These are phyloP conservation scores for Kodamaea derodonti DNA, from an alignment of 1,139 yeast genomes.

Conservation along the genomic window DNA sequence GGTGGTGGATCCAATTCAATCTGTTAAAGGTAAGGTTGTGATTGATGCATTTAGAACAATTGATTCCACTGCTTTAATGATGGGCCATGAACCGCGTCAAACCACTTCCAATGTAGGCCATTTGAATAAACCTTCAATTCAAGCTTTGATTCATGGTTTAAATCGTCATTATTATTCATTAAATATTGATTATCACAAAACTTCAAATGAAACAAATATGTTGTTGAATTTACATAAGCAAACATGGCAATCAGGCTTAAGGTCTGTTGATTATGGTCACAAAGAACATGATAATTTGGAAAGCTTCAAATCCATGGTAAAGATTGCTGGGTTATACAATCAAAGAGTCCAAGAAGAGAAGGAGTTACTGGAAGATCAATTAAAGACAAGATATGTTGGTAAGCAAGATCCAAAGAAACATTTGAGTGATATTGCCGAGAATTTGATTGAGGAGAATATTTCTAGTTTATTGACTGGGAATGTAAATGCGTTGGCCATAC, in stretches of 20 bases:
- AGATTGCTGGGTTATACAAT: constrained; percentile 86
- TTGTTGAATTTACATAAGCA: constrained; percentile 89
- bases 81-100: constrained; percentile 98
- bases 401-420: constrained; percentile 99
- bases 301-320: constrained; percentile 76
- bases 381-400: constrained; percentile 95
- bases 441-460: constrained; percentile 82
- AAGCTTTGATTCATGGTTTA: constrained; percentile 93
- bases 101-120: constrained; percentile 95
- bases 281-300: constrained; percentile 75
- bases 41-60: constrained; percentile 97
- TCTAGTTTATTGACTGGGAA: constrained; percentile 83
- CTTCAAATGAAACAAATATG: constrained; percentile 92
- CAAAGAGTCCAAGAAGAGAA: constrained; percentile 91
- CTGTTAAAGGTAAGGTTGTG: constrained; percentile 97
- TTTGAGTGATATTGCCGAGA: constrained; percentile 82
- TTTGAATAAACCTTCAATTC: constrained; percentile 95
- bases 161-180: constrained; percentile 96
- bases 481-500: constrained; percentile 81
- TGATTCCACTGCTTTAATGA: constrained; percentile 82
- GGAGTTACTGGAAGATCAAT: constrained; percentile 81
- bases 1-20: constrained; percentile 95
- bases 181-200: constrained; percentile 91
- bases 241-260: constrained; percentile 93
- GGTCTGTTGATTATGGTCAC: constrained; percentile 70